Percentiles rank a stretch among this genome's conserved stretches.
Evolutionary conservation across 2,329 filamentous ascomycete genomes (phyloP).

Genomic region (Myriosclerotinia scirpicola): DNA sequence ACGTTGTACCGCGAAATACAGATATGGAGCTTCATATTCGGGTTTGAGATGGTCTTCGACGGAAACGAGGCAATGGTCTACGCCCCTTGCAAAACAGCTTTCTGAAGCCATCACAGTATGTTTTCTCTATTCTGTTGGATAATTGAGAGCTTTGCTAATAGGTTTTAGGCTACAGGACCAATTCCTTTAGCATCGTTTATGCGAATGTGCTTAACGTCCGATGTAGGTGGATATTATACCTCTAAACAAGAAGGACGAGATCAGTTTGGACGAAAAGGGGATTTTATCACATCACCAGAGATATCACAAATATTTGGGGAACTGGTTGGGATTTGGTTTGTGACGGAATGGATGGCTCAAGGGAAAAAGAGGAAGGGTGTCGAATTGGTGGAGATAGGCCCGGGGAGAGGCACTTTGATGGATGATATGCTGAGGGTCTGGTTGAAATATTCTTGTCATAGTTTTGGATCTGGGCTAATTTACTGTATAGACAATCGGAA

Average conservation of each 20-base stretch:
- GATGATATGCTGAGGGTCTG: conserved; percentile 87
- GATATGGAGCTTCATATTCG: conserved; percentile 27
- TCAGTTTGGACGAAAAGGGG: conserved; percentile 88
- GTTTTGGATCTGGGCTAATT: conserved; percentile 24
- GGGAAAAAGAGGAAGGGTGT: conserved; percentile 71
- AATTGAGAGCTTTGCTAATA: conserved; percentile 36
- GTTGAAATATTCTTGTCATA: conserved; percentile 25
- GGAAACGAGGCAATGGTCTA: conserved; percentile 69
- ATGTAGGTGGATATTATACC: conserved; percentile 92
- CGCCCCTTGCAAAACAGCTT: conserved; percentile 83
- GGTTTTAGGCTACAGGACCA: conserved; percentile 73
- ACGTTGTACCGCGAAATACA: conserved; percentile 30
- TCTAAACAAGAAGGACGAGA: conserved; percentile 68
- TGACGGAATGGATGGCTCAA: conserved; percentile 95
- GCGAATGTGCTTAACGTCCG: conserved; percentile 95
- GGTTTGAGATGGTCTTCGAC: conserved; percentile 38
- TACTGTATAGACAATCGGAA: conserved; percentile 67
- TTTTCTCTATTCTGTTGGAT: conserved; percentile 7
- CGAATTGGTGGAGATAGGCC: conserved; percentile 90
- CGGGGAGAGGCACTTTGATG: conserved; percentile 94
- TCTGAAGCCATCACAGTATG: conserved; percentile 81
- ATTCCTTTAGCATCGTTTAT: conserved; percentile 92
- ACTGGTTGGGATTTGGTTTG: conserved; percentile 89
- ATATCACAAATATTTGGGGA: conserved; percentile 98
- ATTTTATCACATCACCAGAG: conserved; percentile 96